These are phyloP conservation scores for Neurospora discreta DNA, from an alignment of 495 filamentous ascomycete species.

Conservation along the genomic window DNA sequence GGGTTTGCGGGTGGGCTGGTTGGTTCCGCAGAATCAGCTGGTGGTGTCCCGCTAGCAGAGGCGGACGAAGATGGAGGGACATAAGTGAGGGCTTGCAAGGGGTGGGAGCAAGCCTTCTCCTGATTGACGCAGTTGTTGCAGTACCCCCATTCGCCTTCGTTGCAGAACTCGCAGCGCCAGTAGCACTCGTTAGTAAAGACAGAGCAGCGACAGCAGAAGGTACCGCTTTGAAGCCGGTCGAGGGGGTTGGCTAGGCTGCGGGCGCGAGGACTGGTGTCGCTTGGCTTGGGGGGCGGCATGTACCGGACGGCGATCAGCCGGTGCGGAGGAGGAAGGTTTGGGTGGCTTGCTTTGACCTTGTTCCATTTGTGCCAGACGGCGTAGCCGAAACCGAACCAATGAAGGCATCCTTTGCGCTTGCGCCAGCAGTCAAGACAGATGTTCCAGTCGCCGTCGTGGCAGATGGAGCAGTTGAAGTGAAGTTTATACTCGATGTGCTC, in stretches of 20 bases:
- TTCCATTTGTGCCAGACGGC: constrained; percentile 51
- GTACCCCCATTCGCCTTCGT: constrained; percentile 87
- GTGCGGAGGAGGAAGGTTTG: constrained; percentile 46
- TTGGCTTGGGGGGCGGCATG: constrained; percentile 30
- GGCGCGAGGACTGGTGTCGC: constrained; percentile 7
- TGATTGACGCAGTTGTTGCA: constrained; percentile 73
- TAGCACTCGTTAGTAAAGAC: constrained; percentile 63
- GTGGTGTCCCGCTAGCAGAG: not conserved
- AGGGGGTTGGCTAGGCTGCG: constrained; percentile 53
- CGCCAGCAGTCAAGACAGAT: constrained; percentile 74
- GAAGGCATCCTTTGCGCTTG: constrained; percentile 55
- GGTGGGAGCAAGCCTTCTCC: constrained; percentile 65
- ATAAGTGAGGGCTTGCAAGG: constrained; percentile 54
- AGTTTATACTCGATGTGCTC: constrained; percentile 66
- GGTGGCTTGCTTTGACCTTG: constrained; percentile 11
- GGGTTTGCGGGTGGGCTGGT: not conserved
- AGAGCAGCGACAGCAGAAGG: constrained; percentile 70
- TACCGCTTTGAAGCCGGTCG: constrained; percentile 59
- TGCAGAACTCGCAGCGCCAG: constrained; percentile 76
- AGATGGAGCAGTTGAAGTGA: constrained; percentile 65
- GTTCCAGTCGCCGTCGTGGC: constrained; percentile 58
- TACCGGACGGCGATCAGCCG: constrained; percentile 58
- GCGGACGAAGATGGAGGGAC: not conserved
- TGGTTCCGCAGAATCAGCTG: not conserved
- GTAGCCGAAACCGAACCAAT: constrained; percentile 69